A percentile compares a stretch with the other conserved stretches of the same genome.
phyloP scores from a whole-genome alignment of 2,329 filamentous ascomycete genomes.

The Cytospora paraplurivora region DNA sequence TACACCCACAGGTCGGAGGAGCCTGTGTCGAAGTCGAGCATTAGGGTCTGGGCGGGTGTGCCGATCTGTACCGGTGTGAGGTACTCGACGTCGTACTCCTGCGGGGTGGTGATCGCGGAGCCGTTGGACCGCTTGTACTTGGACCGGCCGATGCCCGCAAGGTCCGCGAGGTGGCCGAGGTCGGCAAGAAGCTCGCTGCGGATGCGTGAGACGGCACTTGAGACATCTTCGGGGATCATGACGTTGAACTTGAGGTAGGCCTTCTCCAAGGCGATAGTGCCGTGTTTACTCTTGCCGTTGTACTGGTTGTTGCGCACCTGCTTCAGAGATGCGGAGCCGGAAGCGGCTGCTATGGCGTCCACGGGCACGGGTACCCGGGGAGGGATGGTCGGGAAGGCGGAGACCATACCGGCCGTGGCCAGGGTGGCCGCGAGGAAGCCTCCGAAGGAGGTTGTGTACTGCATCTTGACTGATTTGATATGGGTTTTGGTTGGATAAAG shows the following conservation, averaged over 20 bases:
- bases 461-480: slow-evolving; percentile 16
- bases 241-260: slow-evolving; percentile 45
- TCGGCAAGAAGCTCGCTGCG: slow-evolving; percentile 24
- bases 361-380: slow-evolving; percentile 24
- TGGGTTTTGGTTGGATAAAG: neutral
- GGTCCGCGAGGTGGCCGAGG: slow-evolving; percentile 14
- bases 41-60: slow-evolving; percentile 45
- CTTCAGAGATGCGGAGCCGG: slow-evolving; percentile 28
- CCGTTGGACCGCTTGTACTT: slow-evolving; percentile 37
- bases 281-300: slow-evolving; percentile 36
- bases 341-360: neutral
- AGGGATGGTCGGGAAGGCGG: slow-evolving; percentile 26
- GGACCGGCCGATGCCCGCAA: neutral
- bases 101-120: slow-evolving; percentile 35
- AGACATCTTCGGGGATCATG: slow-evolving; percentile 38
- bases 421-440: slow-evolving; percentile 29
- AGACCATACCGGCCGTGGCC: slow-evolving; percentile 28
- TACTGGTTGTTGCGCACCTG: slow-evolving; percentile 34
- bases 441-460: slow-evolving; percentile 26
- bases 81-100: slow-evolving; percentile 41
- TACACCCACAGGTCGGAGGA: slow-evolving; percentile 48
- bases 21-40: slow-evolving; percentile 49
- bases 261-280: slow-evolving; percentile 40
- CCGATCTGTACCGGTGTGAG: slow-evolving; percentile 40
- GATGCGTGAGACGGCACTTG: slow-evolving; percentile 36